Evolutionary conservation across 345 rosid species (phyloP).

Genomic region (Aethionema arabicum): DNA sequence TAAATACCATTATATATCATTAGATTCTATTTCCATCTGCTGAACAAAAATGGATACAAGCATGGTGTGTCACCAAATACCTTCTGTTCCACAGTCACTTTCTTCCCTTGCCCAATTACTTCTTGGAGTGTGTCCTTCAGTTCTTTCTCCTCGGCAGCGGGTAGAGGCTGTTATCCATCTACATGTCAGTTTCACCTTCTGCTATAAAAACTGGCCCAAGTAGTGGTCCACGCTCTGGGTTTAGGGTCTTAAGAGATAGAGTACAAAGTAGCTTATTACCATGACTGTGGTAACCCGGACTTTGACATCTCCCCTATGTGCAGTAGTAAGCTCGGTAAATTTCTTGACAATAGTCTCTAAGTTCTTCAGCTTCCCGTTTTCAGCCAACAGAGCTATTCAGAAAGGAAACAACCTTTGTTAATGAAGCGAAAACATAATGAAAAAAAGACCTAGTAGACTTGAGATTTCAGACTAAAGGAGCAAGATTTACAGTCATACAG

Average conservation of each 20-base stretch:
- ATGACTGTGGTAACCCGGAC: conserved; percentile 77
- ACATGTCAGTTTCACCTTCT: background rate
- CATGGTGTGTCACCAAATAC: conserved; percentile 33
- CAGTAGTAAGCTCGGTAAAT: conserved; percentile 71
- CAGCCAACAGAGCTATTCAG: conserved; percentile 65
- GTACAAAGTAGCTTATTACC: conserved; percentile 36
- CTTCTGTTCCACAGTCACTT: conserved; percentile 74
- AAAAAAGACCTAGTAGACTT: no score
- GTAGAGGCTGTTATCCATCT: conserved; percentile 61
- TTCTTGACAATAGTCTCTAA: conserved; percentile 63
- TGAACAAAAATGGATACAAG: background rate
- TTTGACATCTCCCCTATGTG: conserved; percentile 78
- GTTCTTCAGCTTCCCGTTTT: conserved; percentile 70
- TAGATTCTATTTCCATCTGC: background rate
- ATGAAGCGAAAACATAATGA: no score
- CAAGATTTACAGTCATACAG: conserved; percentile 42
- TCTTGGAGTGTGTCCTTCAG: no score
- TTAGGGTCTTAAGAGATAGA: no score
- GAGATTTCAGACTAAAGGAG: no score
- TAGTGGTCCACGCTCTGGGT: no score
- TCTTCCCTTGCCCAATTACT: conserved; percentile 26
- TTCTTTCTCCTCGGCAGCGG: conserved; percentile 36
- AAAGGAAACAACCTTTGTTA: no score
- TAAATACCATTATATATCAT: background rate
- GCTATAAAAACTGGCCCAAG: no score